phyloP scores from a whole-genome alignment of 257 asterid species.

The Solanum virginianum region DNA sequence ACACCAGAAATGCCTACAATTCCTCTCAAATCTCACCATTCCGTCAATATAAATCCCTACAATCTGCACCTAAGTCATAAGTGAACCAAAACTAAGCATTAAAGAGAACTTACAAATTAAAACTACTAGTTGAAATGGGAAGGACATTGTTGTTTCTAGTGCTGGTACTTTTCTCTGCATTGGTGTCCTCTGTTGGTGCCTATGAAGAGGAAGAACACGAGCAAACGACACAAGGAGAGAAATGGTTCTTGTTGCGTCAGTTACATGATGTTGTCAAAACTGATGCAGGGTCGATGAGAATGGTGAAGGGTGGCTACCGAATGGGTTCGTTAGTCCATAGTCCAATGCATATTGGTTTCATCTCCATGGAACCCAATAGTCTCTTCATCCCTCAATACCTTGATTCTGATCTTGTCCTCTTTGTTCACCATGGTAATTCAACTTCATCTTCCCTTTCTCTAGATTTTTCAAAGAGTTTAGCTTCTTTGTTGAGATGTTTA shows the following conservation, averaged over 20 bases:
- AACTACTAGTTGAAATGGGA: not conserved
- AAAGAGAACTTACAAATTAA: not conserved
- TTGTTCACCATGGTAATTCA: slow-evolving; percentile 52
- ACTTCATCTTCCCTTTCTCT: not conserved
- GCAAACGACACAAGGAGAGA: slow-evolving; percentile 13
- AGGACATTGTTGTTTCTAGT: not conserved
- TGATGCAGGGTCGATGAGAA: slow-evolving; percentile 59
- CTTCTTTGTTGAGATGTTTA: not conserved
- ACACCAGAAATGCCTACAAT: slow-evolving; percentile 8
- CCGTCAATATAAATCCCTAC: slow-evolving; percentile 19
- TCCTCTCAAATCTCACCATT: not conserved
- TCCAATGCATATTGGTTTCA: slow-evolving; percentile 60
- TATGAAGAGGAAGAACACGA: not conserved
- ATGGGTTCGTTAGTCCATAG: not conserved
- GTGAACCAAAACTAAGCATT: not conserved
- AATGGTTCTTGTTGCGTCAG: slow-evolving; percentile 40
- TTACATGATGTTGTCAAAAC: slow-evolving; percentile 43
- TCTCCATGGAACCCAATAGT: slow-evolving; percentile 73
- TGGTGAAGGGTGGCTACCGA: slow-evolving; percentile 29
- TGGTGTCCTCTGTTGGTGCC: slow-evolving; percentile 9
- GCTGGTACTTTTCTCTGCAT: slow-evolving; percentile 12
- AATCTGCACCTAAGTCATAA: not conserved
- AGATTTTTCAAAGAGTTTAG: not conserved
- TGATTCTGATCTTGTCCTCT: slow-evolving; percentile 65
- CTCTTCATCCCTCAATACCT: slow-evolving; percentile 88